Base-by-base conservation (phyloP, 306 rosid species). In the Rubus parviflorus region DNA sequence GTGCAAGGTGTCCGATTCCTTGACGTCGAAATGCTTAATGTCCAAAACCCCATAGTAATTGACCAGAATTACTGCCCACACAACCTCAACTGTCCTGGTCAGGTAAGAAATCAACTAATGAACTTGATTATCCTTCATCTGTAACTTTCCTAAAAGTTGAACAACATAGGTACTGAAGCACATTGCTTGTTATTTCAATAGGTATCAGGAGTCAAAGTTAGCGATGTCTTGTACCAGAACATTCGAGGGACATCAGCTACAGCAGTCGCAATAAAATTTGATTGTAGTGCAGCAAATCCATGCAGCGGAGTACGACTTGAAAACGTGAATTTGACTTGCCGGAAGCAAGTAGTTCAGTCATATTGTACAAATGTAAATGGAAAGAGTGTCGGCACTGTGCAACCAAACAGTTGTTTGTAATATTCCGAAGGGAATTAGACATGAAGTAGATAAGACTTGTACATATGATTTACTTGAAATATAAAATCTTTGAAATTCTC, bases 11-110 rank as follows among this genome's bases (percentile, higher is more conserved):
- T n/a, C n/a, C 77, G 45, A 11, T 76, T 62, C 53, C 58, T 61
- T n/a, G 65, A 81, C 10, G 62, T 40, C 2, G 22, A 42, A 2
- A 81, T 81, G 84, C 20, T 52, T 42, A 62, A 70, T 54, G 81
- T 76, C 12, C 66, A 81, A 64, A 69, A 70, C 49, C 83, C 83
- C 52, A 74, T 80, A 11, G 1, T 80, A 38, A 80, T 74, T 9
- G 83, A 74, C 54, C 83, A 80, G 51, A 72, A 80, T 46, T 79
- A 73, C 64, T 79, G 83, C 22, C 83, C 83, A 35, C 42, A 17
- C 70, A 74, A 68, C 43, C 48, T 68, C 53, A 57, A 80, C 43
- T 68, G 79, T 25, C 83, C 83, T 20, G 68, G 14, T 19, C 77
- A 20, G 43, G 77, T 81, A 35, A 15, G 12, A 12, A 75, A 17